Conservation (phyloP, 2,329 filamentous ascomycete species). For the Fusarium mundagurra region DNA sequence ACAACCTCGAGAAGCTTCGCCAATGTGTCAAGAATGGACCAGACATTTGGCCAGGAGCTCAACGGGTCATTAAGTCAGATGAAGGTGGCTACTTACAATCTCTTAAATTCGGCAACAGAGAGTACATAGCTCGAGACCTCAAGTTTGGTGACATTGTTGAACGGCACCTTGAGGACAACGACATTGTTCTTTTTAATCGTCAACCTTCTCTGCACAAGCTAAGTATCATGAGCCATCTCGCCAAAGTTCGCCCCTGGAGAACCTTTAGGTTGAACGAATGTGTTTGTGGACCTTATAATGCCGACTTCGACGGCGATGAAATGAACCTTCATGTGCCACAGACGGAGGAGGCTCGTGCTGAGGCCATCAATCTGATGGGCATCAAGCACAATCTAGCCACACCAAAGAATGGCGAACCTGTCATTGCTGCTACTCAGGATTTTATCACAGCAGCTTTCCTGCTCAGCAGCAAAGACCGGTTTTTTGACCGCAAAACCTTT, state of each 20-base stretch:
- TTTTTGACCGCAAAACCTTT: slow-evolving; percentile 90
- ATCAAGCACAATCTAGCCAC: slow-evolving; percentile 97
- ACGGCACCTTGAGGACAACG: slow-evolving; percentile 92
- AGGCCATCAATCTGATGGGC: slow-evolving; percentile 96
- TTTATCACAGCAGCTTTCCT: slow-evolving; percentile 97
- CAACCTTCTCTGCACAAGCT: slow-evolving; percentile 98
- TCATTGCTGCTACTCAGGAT: slow-evolving; percentile 98
- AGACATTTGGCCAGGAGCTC: slow-evolving; percentile 86
- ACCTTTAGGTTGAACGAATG: slow-evolving; percentile 98
- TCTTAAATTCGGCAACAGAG: slow-evolving; percentile 78
- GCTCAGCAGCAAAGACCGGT: slow-evolving; percentile 90
- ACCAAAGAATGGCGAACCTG: slow-evolving; percentile 96
- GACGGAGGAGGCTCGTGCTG: slow-evolving; percentile 93
- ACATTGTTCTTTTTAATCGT: slow-evolving; percentile 97
- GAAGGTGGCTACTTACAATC: slow-evolving; percentile 75
- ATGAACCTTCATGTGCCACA: slow-evolving; percentile 99
- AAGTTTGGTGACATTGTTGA: slow-evolving; percentile 89
- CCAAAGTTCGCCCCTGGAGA: slow-evolving; percentile 92
- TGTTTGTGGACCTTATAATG: slow-evolving; percentile 97
- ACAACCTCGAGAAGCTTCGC: slow-evolving; percentile 86
- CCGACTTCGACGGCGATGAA: slow-evolving; percentile 98
- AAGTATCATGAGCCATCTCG: slow-evolving; percentile 96
- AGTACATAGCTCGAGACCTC: slow-evolving; percentile 72
- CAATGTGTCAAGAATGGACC: slow-evolving; percentile 79
- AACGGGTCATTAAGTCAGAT: slow-evolving; percentile 79